Conservation (phyloP, 371 early-diverging fungal species). For the Rhizomucor pusillus region DNA sequence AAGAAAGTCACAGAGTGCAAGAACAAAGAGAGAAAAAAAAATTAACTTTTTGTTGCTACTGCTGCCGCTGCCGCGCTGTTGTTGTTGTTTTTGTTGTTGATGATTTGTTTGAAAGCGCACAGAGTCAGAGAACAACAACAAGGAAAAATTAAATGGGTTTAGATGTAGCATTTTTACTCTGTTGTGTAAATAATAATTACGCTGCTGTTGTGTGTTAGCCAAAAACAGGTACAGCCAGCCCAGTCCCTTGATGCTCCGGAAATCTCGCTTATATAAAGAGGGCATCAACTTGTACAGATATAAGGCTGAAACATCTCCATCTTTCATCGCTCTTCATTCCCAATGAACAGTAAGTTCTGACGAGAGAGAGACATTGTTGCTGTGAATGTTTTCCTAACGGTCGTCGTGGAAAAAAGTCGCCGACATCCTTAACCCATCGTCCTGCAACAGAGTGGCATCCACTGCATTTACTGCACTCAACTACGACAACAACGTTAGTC, state of each 20-base stretch:
- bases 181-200: too few relatives aligned
- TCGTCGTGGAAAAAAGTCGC: constrained; percentile 2
- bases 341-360: constrained; percentile 10
- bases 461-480: too few relatives aligned
- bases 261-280: too few relatives aligned
- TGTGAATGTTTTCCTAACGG: not conserved
- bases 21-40: constrained; percentile 1
- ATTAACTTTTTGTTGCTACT: too few relatives aligned
- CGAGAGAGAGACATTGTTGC: not conserved
- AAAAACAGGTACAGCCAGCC: too few relatives aligned
- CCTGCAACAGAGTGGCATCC: not conserved
- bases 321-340: not conserved
- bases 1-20: not conserved
- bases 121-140: constrained; percentile 3
- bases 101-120: constrained; percentile 2
- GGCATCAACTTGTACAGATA: too few relatives aligned
- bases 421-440: constrained; percentile 11
- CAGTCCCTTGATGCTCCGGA: too few relatives aligned
- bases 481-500: too few relatives aligned
- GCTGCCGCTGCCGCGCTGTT: not conserved
- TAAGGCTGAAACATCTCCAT: not conserved
- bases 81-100: constrained; percentile 4
- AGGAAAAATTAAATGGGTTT: constrained; percentile 4
- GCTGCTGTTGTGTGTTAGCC: too few relatives aligned
- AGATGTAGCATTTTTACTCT: too few relatives aligned